Conservation (phyloP, 192 early-diverging fungal species). For the Coemansia sp. region DNA sequence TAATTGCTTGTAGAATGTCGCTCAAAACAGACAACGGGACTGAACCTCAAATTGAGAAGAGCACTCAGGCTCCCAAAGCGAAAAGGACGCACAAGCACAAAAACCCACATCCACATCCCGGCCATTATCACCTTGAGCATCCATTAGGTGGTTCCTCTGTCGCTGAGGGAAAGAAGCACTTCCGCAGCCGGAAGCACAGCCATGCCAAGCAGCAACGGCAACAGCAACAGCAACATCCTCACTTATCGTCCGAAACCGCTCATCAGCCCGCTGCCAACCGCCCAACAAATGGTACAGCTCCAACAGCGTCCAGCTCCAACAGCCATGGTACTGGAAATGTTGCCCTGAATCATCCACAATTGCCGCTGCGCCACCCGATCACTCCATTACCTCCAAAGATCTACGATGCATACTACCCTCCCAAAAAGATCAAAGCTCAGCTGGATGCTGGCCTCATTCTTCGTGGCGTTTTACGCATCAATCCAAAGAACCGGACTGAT, state of each 20-base stretch:
- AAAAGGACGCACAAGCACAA: not conserved
- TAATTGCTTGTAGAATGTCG: not conserved
- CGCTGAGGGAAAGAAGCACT: not conserved
- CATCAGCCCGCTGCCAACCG: no score
- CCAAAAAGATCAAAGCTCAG: conserved; percentile 7
- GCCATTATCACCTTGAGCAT: not conserved
- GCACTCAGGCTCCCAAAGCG: not conserved
- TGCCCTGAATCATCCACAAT: not conserved
- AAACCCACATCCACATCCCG: not conserved
- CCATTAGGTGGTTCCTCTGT: not conserved
- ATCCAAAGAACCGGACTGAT: conserved; percentile 80
- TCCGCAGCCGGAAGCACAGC: not conserved
- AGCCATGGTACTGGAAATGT: not conserved
- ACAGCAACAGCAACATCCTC: not conserved
- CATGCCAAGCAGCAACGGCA: not conserved
- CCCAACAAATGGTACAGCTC: no score
- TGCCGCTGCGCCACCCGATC: not conserved
- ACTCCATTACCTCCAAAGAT: conserved; percentile 5
- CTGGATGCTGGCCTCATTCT: conserved; percentile 56
- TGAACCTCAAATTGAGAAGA: not conserved
- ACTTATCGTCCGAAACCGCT: not conserved
- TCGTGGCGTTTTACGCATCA: conserved; percentile 82
- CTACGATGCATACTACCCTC: conserved; percentile 32
- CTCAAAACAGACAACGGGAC: not conserved
- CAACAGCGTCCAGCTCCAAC: not conserved